These are phyloP conservation scores for Poronia punctata DNA, from an alignment of 495 filamentous ascomycete genomes.

Conservation along the genomic window DNA sequence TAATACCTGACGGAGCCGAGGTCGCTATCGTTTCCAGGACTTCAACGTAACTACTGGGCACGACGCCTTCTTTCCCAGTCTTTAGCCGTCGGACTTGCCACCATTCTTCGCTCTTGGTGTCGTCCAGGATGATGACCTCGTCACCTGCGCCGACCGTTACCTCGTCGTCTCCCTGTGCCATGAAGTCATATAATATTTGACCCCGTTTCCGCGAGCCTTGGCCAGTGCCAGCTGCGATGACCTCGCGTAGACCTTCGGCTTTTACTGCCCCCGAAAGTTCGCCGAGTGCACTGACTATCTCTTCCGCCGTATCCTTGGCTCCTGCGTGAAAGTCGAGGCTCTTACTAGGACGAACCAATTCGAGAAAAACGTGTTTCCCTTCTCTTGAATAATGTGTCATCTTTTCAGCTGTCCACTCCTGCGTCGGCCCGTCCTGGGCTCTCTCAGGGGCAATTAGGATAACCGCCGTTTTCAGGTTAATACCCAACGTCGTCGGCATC, in stretches of 20 bases:
- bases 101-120: slow-evolving; percentile 92
- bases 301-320: slow-evolving; percentile 90
- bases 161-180: slow-evolving; percentile 93
- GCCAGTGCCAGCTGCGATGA: slow-evolving; percentile 70
- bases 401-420: slow-evolving; percentile 91
- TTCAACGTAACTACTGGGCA: slow-evolving; percentile 96
- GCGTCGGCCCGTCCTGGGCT: slow-evolving; percentile 63
- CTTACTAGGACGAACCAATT: slow-evolving; percentile 82
- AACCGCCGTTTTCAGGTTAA: slow-evolving; percentile 77
- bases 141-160: slow-evolving; percentile 87
- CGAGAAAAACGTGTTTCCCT: slow-evolving; percentile 96
- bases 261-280: slow-evolving; percentile 81
- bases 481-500: slow-evolving; percentile 87
- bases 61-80: slow-evolving; percentile 92
- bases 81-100: slow-evolving; percentile 89
- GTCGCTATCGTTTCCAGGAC: slow-evolving; percentile 55
- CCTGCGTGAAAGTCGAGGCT: slow-evolving; percentile 96
- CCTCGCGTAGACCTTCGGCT: slow-evolving; percentile 78
- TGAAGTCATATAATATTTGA: slow-evolving; percentile 86
- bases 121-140: slow-evolving; percentile 86
- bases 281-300: slow-evolving; percentile 81
- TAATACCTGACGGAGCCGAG: slow-evolving; percentile 45
- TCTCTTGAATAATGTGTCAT: slow-evolving; percentile 93
- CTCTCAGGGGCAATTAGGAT: slow-evolving; percentile 91
- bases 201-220: slow-evolving; percentile 65